Evolutionary conservation across 2,329 filamentous ascomycete genomes (phyloP).

Genomic region (Coniochaeta sp.): DNA sequence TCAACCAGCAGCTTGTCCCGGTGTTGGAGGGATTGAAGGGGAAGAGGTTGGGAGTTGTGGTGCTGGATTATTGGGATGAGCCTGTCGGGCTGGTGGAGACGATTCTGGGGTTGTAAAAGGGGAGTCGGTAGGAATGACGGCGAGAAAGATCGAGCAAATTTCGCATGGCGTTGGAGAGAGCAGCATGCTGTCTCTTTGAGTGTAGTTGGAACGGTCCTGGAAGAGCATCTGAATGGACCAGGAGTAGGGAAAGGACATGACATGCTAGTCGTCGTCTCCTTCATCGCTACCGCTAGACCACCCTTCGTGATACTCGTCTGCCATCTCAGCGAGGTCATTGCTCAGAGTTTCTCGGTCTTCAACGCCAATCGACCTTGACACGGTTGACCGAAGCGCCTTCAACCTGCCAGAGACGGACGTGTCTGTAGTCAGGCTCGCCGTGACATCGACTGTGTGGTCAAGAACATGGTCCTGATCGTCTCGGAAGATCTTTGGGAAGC

Average conservation of each 20-base stretch:
- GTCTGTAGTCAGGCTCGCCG: constrained; percentile 63
- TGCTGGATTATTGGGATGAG: constrained; percentile 43
- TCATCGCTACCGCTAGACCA: constrained; percentile 74
- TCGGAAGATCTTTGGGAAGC: constrained; percentile 71
- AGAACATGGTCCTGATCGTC: constrained; percentile 27
- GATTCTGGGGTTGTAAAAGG: constrained; percentile 20
- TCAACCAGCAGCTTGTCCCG: constrained; percentile 33
- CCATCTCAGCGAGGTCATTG: constrained; percentile 73
- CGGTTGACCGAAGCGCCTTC: constrained; percentile 56
- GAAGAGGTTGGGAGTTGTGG: constrained; percentile 40
- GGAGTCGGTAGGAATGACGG: neutral
- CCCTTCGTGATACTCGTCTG: constrained; percentile 82
- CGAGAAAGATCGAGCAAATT: too few relatives aligned
- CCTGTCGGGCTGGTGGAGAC: constrained; percentile 30
- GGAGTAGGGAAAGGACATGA: neutral
- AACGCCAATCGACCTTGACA: constrained; percentile 54
- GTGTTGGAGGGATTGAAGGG: constrained; percentile 25
- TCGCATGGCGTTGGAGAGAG: neutral
- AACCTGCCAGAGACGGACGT: constrained; percentile 64
- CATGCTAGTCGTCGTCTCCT: constrained; percentile 50
- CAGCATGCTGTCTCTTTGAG: neutral
- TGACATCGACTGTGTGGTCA: constrained; percentile 35
- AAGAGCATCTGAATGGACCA: neutral
- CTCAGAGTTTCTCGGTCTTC: constrained; percentile 80
- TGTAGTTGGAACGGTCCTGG: neutral